phyloP scores from a whole-genome alignment of 495 filamentous ascomycete genomes.

The Halenospora varia region DNA sequence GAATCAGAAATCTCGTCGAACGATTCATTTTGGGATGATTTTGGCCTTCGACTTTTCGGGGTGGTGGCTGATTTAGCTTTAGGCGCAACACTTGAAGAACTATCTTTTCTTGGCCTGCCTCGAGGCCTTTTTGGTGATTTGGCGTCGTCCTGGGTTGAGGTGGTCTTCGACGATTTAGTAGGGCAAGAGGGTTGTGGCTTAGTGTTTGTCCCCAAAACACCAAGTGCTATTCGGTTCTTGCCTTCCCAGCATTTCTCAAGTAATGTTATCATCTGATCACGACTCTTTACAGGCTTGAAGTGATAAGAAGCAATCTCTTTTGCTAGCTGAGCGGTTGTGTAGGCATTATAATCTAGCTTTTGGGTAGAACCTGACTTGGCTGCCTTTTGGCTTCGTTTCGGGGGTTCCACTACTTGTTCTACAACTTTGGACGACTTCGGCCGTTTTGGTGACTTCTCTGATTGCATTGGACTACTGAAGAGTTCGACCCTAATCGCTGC shows the following conservation, averaged over 20 bases:
- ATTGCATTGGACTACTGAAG: no score
- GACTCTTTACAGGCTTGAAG: conserved; percentile 70
- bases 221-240: conserved; percentile 27
- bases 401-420: background rate
- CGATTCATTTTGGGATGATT: background rate
- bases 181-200: background rate
- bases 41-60: background rate
- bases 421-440: background rate
- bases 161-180: background rate
- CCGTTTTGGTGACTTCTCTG: background rate
- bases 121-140: conserved; percentile 31
- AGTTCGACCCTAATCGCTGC: conserved; percentile 3
- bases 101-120: conserved; percentile 41
- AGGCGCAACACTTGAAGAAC: conserved; percentile 1
- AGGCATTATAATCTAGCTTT: conserved; percentile 60
- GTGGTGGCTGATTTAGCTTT: no score
- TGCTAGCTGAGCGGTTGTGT: conserved; percentile 59
- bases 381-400: background rate
- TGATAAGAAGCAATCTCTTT: conserved; percentile 61
- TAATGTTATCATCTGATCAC: conserved; percentile 66
- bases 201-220: conserved; percentile 15
- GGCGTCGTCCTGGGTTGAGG: background rate
- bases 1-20: conserved; percentile 67
- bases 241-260: conserved; percentile 71
- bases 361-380: background rate